A percentile compares a stretch with the other conserved stretches of the same genome.
Conservation (phyloP, 495 filamentous ascomycete species). For the Neurospora sp. region DNA sequence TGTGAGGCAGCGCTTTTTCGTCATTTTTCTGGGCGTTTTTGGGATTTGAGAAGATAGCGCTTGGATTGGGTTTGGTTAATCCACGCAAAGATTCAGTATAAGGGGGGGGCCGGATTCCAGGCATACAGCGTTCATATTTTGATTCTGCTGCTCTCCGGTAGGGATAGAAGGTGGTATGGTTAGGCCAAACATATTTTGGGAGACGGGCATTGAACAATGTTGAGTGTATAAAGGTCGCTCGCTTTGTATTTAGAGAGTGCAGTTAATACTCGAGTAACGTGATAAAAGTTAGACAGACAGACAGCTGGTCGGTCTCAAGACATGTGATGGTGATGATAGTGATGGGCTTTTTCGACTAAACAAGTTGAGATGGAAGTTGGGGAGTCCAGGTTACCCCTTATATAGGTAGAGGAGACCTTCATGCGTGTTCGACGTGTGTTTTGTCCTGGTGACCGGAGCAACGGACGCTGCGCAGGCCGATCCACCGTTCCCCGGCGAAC, state of each 20-base stretch:
- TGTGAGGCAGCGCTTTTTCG: background rate
- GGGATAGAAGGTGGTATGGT: background rate
- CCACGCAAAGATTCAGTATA: background rate
- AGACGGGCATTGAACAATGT: background rate
- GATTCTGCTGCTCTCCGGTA: background rate
- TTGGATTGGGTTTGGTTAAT: background rate
- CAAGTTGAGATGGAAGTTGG: background rate
- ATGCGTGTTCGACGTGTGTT: background rate
- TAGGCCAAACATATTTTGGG: background rate
- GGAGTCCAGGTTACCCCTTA: background rate
- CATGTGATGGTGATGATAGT: background rate
- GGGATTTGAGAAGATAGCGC: background rate
- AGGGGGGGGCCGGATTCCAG: background rate
- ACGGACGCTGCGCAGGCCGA: background rate
- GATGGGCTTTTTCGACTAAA: background rate
- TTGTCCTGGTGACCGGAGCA: background rate
- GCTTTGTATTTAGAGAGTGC: background rate
- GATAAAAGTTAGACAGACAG: background rate
- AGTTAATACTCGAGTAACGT: background rate
- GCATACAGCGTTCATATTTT: background rate
- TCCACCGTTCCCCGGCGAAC: constrained; percentile 1
- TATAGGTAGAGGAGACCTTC: background rate
- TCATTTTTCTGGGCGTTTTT: background rate
- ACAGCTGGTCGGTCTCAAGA: background rate
- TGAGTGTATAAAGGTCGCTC: background rate